These are phyloP conservation scores for Colletotrichum agaves DNA, from an alignment of 2,329 filamentous ascomycete genomes.

Conservation along the genomic window DNA sequence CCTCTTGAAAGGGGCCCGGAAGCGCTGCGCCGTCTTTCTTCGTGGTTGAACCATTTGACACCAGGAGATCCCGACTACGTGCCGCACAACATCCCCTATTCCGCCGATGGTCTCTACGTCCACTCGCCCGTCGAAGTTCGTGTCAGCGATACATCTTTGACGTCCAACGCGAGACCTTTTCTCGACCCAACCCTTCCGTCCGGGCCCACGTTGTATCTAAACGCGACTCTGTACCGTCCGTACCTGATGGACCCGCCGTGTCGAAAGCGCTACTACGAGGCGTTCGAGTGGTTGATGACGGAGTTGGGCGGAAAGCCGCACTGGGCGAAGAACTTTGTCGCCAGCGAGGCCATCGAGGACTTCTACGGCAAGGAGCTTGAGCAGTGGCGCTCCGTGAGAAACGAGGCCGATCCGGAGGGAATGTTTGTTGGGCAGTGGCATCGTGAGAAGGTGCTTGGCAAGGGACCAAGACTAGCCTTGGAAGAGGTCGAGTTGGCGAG, in stretches of 20 bases:
- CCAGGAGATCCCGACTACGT: conserved; percentile 74
- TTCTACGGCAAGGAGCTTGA: conserved; percentile 77
- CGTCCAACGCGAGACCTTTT: conserved; percentile 51
- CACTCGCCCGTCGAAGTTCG: conserved; percentile 95
- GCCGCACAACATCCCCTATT: conserved; percentile 79
- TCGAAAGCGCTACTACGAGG: conserved; percentile 82
- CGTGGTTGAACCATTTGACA: conserved; percentile 78
- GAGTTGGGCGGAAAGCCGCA: conserved; percentile 85
- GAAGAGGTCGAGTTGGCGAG: conserved; percentile 49
- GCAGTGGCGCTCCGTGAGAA: conserved; percentile 74
- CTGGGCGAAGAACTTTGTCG: conserved; percentile 92
- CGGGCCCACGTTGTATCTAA: conserved; percentile 85
- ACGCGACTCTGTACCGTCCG: conserved; percentile 88
- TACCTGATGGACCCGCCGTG: conserved; percentile 83
- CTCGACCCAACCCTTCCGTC: conserved; percentile 77
- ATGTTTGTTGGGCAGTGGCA: conserved; percentile 96
- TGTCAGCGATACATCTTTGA: conserved; percentile 74
- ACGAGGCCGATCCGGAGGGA: conserved; percentile 79
- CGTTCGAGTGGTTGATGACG: conserved; percentile 91
- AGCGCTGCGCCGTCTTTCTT: conserved; percentile 82
- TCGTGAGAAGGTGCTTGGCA: conserved; percentile 69
- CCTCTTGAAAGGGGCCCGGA: conserved; percentile 88
- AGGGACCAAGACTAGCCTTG: conserved; percentile 47
- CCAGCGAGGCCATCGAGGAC: conserved; percentile 65
- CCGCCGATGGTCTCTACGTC: conserved; percentile 81